Base-by-base conservation (phyloP, 2,329 filamentous ascomycete genomes). In the Nigrograna mackinnonii region DNA sequence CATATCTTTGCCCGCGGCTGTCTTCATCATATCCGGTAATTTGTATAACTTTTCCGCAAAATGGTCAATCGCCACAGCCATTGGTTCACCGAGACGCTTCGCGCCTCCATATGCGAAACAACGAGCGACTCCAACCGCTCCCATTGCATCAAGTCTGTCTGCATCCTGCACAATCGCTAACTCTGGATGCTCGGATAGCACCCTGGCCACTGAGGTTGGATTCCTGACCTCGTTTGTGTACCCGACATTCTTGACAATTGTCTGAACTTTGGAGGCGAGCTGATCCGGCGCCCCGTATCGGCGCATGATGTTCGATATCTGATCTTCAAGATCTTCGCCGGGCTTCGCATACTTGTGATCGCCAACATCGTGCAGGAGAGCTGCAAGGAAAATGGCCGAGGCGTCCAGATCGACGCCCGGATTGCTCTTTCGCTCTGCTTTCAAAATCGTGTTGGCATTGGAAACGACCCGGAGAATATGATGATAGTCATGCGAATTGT, bases 131-230 rank as follows among this genome's bases (percentile, higher is more conserved):
- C 92, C 92, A 21, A 96, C 81, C 0, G 88, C 89, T 1, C 91
- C 92, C 37, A 96, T 84, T 4, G 91, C 88, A 70, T 97, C 92
- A n/a, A 97, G 75, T 5, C 91, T 79, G 72, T 96, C 92, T 4
- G 91, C 91, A 67, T 96, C 92, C 70, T 96, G 91, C 22, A 96
- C 90, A 35, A 95, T 81, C 0, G 83, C 91, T 22, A 94, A 73
- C 66, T 94, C 89, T 1, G 89, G 89, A 26, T 87, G 75, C 21
- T 70, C 60, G 5, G 62, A 64, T n/a, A 95, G 74, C n/a, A 91
- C 74, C 2, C 71, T 67, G n/a, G 67, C 68, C 6, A 89, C 83
- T 11, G 71, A 69, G 5, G 68, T 70, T 1, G 86, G 85, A 58
- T 91, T 76, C 55, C 79, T 80, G 36, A 81, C 74, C 68, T 96